Evolutionary conservation across 768 basidiomycete genomes (phyloP).

Genomic region (Porpolomopsis calyptriformis): DNA sequence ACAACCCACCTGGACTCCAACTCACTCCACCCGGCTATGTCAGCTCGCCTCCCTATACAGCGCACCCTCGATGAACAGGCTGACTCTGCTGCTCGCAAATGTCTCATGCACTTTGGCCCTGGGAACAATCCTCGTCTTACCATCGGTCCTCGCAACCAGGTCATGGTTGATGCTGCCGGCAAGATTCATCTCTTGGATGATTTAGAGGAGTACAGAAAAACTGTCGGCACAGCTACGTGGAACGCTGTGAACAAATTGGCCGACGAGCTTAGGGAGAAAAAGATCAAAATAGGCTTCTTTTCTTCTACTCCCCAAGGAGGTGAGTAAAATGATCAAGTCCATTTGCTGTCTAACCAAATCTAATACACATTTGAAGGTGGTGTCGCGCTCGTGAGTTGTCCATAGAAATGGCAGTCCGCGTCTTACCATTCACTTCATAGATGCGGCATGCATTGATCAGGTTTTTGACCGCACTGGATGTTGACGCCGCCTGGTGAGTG

Average conservation of each 20-base stretch:
- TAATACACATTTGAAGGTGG: constrained; percentile 46
- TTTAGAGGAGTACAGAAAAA: constrained; percentile 64
- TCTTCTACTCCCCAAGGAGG: constrained; percentile 93
- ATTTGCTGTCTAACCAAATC: constrained; percentile 7
- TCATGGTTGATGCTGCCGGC: constrained; percentile 77
- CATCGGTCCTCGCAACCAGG: constrained; percentile 79
- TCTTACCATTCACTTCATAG: constrained; percentile 28
- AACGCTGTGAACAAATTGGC: constrained; percentile 72
- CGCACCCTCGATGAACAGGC: constrained; percentile 78
- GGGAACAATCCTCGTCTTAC: constrained; percentile 73
- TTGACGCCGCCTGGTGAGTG: constrained; percentile 73
- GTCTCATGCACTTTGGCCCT: constrained; percentile 74
- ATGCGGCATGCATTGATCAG: constrained; percentile 94
- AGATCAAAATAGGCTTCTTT: constrained; percentile 87
- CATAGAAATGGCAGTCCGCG: constrained; percentile 13
- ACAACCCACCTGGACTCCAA: constrained; percentile 21
- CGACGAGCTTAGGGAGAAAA: constrained; percentile 75
- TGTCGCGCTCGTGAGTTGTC: constrained; percentile 70
- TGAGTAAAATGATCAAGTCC: constrained; percentile 24
- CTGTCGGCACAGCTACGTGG: constrained; percentile 68
- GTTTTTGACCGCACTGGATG: constrained; percentile 69
- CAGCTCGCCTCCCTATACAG: constrained; percentile 55
- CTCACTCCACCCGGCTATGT: constrained; percentile 32
- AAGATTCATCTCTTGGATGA: constrained; percentile 82
- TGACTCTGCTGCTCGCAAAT: constrained; percentile 79